Conservation (phyloP, 108 stramenopile genomes). For the Nannochloropsis granulata region DNA sequence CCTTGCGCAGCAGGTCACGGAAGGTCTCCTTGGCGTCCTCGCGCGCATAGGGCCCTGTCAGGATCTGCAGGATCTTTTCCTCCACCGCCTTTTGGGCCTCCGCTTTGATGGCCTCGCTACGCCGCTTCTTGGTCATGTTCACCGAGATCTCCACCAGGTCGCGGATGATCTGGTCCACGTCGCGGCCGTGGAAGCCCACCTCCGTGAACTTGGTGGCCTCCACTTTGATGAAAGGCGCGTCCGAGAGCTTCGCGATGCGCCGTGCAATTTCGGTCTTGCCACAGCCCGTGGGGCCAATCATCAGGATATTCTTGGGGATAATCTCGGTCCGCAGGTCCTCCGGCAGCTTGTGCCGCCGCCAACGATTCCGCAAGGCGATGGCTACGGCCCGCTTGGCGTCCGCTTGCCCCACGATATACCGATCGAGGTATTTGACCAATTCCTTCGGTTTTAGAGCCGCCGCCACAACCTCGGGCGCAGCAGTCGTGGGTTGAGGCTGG, state of each 20-base stretch:
- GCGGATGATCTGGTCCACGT: conserved; percentile 95
- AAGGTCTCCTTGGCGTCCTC: conserved; percentile 45
- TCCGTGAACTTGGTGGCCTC: conserved; percentile 99
- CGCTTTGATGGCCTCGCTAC: conserved; percentile 53
- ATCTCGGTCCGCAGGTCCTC: conserved; percentile 75
- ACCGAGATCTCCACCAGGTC: conserved; percentile 93
- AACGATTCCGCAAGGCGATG: conserved; percentile 94
- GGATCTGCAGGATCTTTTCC: conserved; percentile 66
- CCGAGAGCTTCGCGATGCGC: conserved; percentile 81
- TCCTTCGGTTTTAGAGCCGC: conserved; percentile 23
- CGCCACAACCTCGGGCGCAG: conserved; percentile 5
- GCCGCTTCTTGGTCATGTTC: conserved; percentile 65
- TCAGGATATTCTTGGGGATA: conserved; percentile 94
- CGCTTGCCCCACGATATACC: conserved; percentile 72
- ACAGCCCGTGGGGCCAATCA: conserved; percentile 98
- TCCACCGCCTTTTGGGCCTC: conserved; percentile 53
- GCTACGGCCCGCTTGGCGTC: conserved; percentile 96
- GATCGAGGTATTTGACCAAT: conserved; percentile 21
- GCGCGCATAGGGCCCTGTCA: conserved; percentile 55
- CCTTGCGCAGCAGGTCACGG: conserved; percentile 66
- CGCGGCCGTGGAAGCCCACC: conserved; percentile 96
- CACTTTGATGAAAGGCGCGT: conserved; percentile 98
- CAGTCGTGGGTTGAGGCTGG: background rate
- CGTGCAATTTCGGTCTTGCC: conserved; percentile 98
- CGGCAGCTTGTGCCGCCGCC: conserved; percentile 79